phyloP scores from a whole-genome alignment of 1,284 basidiomycete genomes.

The Boletus semigastroideus region DNA sequence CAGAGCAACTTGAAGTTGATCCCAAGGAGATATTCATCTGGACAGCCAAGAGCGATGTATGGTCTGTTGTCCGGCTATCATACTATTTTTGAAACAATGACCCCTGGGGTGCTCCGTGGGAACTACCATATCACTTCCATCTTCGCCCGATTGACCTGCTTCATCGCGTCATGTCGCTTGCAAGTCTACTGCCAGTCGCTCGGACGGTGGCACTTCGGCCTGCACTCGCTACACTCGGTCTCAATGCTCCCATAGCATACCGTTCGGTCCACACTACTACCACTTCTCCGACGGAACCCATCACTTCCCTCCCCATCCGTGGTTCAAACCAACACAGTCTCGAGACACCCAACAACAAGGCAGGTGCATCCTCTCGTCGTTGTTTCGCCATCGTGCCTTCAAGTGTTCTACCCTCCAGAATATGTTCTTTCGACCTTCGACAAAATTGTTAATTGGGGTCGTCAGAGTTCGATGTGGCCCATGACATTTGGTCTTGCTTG shows the following conservation, averaged over 20 bases:
- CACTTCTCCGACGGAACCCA: constrained; percentile 50
- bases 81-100: not conserved
- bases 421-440: constrained; percentile 96
- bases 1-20: too few species aligned
- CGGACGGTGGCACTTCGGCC: constrained; percentile 49
- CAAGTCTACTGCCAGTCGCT: constrained; percentile 31
- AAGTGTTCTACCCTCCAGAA: constrained; percentile 52
- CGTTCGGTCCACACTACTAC: constrained; percentile 55
- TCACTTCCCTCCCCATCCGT: constrained; percentile 67
- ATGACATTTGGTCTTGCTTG: constrained; percentile 99
- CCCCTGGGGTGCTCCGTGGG: constrained; percentile 23
- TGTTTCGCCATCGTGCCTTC: constrained; percentile 3
- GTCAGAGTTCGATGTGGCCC: constrained; percentile 99
- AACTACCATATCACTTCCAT: not conserved
- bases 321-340: constrained; percentile 85
- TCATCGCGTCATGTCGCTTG: constrained; percentile 46
- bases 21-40: too few species aligned
- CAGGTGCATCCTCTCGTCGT: constrained; percentile 55
- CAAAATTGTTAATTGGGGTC: constrained; percentile 97
- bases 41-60: too few species aligned
- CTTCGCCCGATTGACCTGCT: not conserved
- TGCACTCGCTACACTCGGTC: constrained; percentile 46
- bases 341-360: constrained; percentile 87
- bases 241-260: constrained; percentile 37
- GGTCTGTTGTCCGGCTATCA: not conserved